A percentile compares a stretch with the other conserved stretches of the same genome.
These are phyloP conservation scores for Fusarium succisae DNA, from an alignment of 2,329 filamentous ascomycete genomes.

Conservation along the genomic window DNA sequence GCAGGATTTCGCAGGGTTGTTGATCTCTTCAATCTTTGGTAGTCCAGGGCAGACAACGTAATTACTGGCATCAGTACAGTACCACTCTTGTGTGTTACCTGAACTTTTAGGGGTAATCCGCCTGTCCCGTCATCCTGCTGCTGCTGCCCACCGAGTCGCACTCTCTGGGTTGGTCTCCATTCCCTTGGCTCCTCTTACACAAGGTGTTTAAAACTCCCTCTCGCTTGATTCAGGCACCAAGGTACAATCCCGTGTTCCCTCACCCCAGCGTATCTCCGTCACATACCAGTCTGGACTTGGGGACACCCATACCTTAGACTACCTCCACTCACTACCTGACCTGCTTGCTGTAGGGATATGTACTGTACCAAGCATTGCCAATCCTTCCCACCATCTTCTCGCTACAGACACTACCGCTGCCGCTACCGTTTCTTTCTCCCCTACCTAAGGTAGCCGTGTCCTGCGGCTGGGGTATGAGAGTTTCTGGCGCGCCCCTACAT, in stretches of 20 bases:
- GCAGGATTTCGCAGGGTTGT: conserved; percentile 8
- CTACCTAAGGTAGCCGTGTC: conserved; percentile 19
- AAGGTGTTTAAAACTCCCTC: conserved; percentile 27
- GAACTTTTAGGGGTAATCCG: conserved; percentile 9
- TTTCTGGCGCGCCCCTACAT: conserved; percentile 36
- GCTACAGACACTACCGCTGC: conserved; percentile 32
- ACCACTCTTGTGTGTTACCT: neutral
- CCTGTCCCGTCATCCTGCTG: conserved; percentile 10
- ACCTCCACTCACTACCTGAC: neutral
- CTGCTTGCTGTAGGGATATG: neutral
- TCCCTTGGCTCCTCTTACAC: conserved; percentile 24
- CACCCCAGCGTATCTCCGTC: conserved; percentile 23
- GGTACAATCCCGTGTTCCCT: conserved; percentile 23
- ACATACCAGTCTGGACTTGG: conserved; percentile 30
- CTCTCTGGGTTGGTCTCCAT: conserved; percentile 7
- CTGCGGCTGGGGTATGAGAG: conserved; percentile 10
- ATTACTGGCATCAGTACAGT: conserved; percentile 6
- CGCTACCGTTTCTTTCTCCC: conserved; percentile 32
- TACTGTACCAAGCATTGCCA: conserved; percentile 7
- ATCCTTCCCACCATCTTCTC: conserved; percentile 27
- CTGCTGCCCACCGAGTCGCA: conserved; percentile 11
- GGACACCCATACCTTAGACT: conserved; percentile 25
- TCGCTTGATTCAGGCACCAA: conserved; percentile 30
- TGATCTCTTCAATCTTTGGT: neutral
- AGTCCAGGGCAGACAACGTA: neutral